These are phyloP conservation scores for Fusarium pseudocircinatum DNA, from an alignment of 2,329 filamentous ascomycete species.

Conservation along the genomic window DNA sequence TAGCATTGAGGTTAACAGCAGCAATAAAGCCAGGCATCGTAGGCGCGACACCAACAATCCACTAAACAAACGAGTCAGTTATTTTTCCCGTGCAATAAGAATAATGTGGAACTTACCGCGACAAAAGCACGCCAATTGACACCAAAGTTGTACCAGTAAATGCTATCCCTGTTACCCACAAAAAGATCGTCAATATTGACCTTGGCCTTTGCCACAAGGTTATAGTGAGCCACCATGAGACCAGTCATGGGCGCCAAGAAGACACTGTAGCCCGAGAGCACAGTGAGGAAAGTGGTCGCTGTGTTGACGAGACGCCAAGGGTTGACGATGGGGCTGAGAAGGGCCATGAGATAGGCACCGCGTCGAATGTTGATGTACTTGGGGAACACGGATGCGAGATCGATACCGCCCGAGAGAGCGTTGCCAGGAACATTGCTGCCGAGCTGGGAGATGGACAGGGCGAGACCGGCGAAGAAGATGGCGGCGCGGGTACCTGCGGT, in stretches of 20 bases:
- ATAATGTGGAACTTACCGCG: slow-evolving; percentile 45
- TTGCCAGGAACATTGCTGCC: slow-evolving; percentile 52
- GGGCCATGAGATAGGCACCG: slow-evolving; percentile 50
- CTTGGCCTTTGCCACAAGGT: slow-evolving; percentile 47
- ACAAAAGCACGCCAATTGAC: slow-evolving; percentile 53
- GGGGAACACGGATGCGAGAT: slow-evolving; percentile 51
- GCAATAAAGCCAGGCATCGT: slow-evolving; percentile 55
- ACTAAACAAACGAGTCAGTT: slow-evolving; percentile 41
- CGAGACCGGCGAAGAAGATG: slow-evolving; percentile 51
- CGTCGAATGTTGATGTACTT: slow-evolving; percentile 52
- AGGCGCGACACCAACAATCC: slow-evolving; percentile 52
- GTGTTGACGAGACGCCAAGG: slow-evolving; percentile 52
- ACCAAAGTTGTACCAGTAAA: slow-evolving; percentile 55
- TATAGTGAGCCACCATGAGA: slow-evolving; percentile 51
- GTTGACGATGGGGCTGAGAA: slow-evolving; percentile 50
- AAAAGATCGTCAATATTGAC: slow-evolving; percentile 51
- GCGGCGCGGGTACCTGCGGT: slow-evolving; percentile 49
- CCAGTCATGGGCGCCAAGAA: slow-evolving; percentile 54
- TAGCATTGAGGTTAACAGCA: slow-evolving; percentile 48
- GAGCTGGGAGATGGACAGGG: slow-evolving; percentile 49
- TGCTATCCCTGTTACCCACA: slow-evolving; percentile 42
- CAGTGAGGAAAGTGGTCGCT: slow-evolving; percentile 49
- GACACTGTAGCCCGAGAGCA: slow-evolving; percentile 50
- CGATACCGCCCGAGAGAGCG: slow-evolving; percentile 51
- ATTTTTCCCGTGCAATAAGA: rapidly evolving